Conservation (phyloP, 805 yeast species). For the Citeromyces matritensis region DNA sequence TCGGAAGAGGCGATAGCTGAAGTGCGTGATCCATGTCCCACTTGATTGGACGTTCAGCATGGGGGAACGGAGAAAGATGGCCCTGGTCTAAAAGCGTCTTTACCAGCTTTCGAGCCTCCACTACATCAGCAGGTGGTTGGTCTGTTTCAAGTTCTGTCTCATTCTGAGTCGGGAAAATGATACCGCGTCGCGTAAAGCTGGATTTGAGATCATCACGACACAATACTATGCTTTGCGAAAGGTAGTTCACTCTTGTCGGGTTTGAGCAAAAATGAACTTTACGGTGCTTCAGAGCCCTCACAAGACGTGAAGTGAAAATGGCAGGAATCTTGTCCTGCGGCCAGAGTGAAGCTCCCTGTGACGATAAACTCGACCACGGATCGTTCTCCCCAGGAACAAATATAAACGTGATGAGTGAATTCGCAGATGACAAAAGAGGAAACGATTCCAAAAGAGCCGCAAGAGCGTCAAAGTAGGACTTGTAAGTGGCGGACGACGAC, state of each 20-base stretch:
- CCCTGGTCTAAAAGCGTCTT: conserved; percentile 83
- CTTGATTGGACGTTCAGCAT: conserved; percentile 41
- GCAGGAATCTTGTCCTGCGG: conserved; percentile 67
- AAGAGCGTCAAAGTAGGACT: conserved; percentile 56
- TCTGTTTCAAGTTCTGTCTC: conserved; percentile 12
- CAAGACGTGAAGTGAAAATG: conserved; percentile 54
- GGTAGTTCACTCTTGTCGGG: conserved; percentile 64
- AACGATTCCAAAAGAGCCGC: conserved; percentile 49
- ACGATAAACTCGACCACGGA: conserved; percentile 74
- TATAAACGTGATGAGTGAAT: conserved; percentile 51
- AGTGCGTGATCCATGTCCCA: conserved; percentile 61
- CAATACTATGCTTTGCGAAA: conserved; percentile 72
- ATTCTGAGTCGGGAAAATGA: conserved; percentile 27
- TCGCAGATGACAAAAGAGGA: conserved; percentile 31
- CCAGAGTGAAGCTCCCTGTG: conserved; percentile 46
- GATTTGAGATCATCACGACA: conserved; percentile 60
- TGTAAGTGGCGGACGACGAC: conserved; percentile 41
- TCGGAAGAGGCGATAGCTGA: conserved; percentile 68
- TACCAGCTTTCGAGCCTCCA: conserved; percentile 50
- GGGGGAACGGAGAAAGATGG: conserved; percentile 66
- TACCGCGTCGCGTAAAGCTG: conserved; percentile 56
- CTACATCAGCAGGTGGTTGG: conserved; percentile 11
- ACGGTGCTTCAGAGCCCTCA: conserved; percentile 36
- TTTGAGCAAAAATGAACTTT: conserved; percentile 51
- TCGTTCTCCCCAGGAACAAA: conserved; percentile 86